Evolutionary conservation across 371 early-diverging fungal genomes (phyloP), one percentile per base, ranked within the genome.

Genomic region (Phascolomyces articulosus): DNA sequence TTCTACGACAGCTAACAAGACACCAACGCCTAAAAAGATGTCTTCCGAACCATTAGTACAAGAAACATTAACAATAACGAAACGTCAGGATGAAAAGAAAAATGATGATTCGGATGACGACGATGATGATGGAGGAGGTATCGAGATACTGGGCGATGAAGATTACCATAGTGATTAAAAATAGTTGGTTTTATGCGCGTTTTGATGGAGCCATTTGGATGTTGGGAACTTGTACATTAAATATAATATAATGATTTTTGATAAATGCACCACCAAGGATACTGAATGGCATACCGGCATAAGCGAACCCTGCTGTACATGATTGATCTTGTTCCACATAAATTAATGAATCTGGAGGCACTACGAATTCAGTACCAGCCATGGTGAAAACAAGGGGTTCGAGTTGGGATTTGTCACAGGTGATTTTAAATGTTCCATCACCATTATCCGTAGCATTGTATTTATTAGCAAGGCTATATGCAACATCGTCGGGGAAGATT

Each of bases 221-320:
- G 6, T 67, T 20, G n/a, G 68, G 68, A n/a, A 65, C 63, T 24
- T 53, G 58, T 24, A 47, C 66, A 38, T 68, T 64, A 55, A 67
- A 70, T 53, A 72, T 60, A 29, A 75, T 69, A 68, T 79, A 81
- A 69, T 81, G 71, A 48, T 79, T 73, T 70, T 81, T 81, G 62
- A 84, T 69, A 65, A 84, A 81, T 38, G 78, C 74, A 41, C 81
- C 80, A 58, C 68, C 73, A 28, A 84, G 41, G 38, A 84, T 68
- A 10, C 67, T 69, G 26, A 77, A 64, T 1, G 64, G 62, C 55
- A 75, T 60, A 38, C 71, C 61, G 21, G 65, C 62, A 60, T 70
- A 69, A 20, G 70, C 68, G 34, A 77, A 68, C 27, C 75, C 67
- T 34, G 72, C 69, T 28, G 63, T 60, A 29, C 74, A 73, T n/a